These are phyloP conservation scores for Backusella morwellensis DNA, from an alignment of 192 early-diverging fungal genomes.

Conservation along the genomic window DNA sequence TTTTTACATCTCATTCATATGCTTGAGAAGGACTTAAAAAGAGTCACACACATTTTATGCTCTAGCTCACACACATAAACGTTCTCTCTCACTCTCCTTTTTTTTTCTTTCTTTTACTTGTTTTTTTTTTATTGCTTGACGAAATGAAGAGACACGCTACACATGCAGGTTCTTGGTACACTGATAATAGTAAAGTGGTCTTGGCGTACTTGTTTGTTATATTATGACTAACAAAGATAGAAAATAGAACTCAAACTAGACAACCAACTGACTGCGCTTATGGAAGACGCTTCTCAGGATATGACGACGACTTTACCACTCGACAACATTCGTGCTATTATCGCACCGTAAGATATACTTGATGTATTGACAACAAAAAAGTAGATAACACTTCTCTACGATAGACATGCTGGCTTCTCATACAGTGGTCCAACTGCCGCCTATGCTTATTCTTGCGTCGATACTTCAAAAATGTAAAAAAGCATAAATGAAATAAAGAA, in stretches of 20 bases:
- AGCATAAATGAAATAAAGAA: constrained; percentile 1
- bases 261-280: constrained; percentile 50
- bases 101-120: background rate
- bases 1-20: too few relatives aligned
- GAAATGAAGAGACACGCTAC: constrained; percentile 44
- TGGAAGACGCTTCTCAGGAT: constrained; percentile 41
- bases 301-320: constrained; percentile 39
- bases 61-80: background rate
- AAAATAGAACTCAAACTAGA: constrained; percentile 48
- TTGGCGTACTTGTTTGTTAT: background rate
- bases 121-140: background rate
- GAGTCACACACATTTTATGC: background rate
- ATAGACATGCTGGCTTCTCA: constrained; percentile 88
- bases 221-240: too few relatives aligned
- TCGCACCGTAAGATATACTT: constrained; percentile 63
- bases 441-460: constrained; percentile 79
- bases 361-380: background rate
- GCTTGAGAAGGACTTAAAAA: background rate
- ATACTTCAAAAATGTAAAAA: constrained; percentile 51
- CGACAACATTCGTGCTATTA: constrained; percentile 58
- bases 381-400: background rate
- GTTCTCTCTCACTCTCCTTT: background rate
- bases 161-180: constrained; percentile 76
- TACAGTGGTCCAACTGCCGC: constrained; percentile 92
- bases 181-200: constrained; percentile 37